Evolutionary conservation across 2,329 filamentous ascomycete genomes (phyloP).

Genomic region (Verticillium albo-atrum): DNA sequence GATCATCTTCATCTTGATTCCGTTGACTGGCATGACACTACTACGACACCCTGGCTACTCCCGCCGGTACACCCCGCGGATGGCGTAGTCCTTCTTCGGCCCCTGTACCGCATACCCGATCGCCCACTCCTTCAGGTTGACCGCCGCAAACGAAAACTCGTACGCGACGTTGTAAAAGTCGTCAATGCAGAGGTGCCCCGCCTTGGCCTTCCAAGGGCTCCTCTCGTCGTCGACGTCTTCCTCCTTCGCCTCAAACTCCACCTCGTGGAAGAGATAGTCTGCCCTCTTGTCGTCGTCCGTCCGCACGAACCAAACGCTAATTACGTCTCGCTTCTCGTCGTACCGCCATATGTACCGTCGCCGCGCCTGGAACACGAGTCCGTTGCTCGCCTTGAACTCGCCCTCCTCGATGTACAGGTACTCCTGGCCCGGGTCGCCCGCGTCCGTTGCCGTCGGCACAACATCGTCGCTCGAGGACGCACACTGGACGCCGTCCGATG

Average conservation of each 20-base stretch:
- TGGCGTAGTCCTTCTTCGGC: slow-evolving; percentile 69
- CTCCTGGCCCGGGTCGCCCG: slow-evolving; percentile 41
- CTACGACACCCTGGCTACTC: too few species aligned
- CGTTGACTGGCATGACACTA: not conserved
- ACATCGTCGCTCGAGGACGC: not conserved
- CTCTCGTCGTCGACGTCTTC: slow-evolving; percentile 22
- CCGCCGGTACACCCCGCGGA: slow-evolving; percentile 48
- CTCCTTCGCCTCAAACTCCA: slow-evolving; percentile 48
- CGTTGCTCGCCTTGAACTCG: slow-evolving; percentile 53
- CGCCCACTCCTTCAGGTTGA: slow-evolving; percentile 53
- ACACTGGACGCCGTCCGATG: slow-evolving; percentile 37
- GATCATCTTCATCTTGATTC: not conserved
- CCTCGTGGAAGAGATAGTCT: slow-evolving; percentile 71
- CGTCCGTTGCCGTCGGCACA: slow-evolving; percentile 3
- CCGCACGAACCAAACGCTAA: slow-evolving; percentile 72
- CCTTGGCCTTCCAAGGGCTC: slow-evolving; percentile 56
- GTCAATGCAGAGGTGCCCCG: slow-evolving; percentile 65
- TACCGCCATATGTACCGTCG: slow-evolving; percentile 72
- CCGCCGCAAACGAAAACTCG: slow-evolving; percentile 57
- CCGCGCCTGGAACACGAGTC: slow-evolving; percentile 54
- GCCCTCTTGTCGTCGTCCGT: slow-evolving; percentile 56
- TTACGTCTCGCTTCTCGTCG: slow-evolving; percentile 49
- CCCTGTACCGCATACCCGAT: slow-evolving; percentile 64
- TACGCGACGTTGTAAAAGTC: slow-evolving; percentile 70
- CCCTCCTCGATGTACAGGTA: slow-evolving; percentile 69